These are phyloP conservation scores for Ceratocystis cacaofunesta DNA, from an alignment of 2,329 filamentous ascomycete genomes.

Conservation along the genomic window DNA sequence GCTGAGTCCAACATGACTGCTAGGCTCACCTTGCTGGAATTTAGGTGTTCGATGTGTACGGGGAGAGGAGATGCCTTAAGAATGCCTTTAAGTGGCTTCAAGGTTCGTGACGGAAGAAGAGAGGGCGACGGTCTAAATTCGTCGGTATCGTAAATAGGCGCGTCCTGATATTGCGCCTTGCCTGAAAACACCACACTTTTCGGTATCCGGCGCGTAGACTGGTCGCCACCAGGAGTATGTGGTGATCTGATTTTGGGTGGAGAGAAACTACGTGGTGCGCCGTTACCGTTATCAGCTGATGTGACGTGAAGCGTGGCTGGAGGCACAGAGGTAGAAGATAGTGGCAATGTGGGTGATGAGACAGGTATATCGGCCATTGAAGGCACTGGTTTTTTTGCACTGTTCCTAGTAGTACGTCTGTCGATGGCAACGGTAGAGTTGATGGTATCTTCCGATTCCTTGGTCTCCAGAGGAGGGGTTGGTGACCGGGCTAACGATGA, in stretches of 20 bases:
- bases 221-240: constrained; percentile 28
- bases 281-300: background rate
- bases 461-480: constrained; percentile 46
- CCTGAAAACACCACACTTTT: constrained; percentile 45
- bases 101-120: constrained; percentile 13
- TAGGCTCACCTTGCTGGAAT: constrained; percentile 25
- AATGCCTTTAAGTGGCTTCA: constrained; percentile 43
- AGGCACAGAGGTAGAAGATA: background rate
- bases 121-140: constrained; percentile 19
- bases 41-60: constrained; percentile 30
- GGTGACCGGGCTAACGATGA: constrained; percentile 44
- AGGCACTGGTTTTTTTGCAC: constrained; percentile 18
- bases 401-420: constrained; percentile 27
- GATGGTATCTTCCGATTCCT: constrained; percentile 25
- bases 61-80: constrained; percentile 53
- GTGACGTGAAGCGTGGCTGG: background rate
- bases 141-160: constrained; percentile 32
- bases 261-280: constrained; percentile 23
- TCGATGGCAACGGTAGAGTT: constrained; percentile 25
- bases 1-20: constrained; percentile 74
- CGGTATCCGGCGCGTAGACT: constrained; percentile 30
- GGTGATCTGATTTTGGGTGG: constrained; percentile 36
- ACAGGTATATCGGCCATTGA: background rate
- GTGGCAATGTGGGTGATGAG: background rate
- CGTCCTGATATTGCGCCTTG: constrained; percentile 41